These are phyloP conservation scores for Suillus hirtellus DNA, from an alignment of 768 basidiomycete genomes.

Conservation along the genomic window DNA sequence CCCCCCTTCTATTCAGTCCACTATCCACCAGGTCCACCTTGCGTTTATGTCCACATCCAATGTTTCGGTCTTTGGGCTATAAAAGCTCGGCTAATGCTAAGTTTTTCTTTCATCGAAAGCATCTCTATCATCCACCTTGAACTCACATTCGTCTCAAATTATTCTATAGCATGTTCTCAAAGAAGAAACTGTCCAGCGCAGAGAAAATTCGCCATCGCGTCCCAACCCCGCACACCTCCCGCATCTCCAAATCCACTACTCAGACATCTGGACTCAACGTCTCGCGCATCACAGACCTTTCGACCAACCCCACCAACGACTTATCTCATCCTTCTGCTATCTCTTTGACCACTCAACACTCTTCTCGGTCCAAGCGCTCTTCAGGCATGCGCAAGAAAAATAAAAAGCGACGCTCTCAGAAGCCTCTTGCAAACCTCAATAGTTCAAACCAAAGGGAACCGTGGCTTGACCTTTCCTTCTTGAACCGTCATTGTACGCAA, in stretches of 20 bases:
- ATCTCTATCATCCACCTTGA: background rate
- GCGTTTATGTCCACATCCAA: background rate
- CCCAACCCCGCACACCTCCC: background rate
- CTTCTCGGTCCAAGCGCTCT: background rate
- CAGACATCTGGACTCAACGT: background rate
- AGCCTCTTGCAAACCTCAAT: background rate
- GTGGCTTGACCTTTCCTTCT: constrained; percentile 7
- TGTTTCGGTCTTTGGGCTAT: background rate
- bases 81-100: background rate
- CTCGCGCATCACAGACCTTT: background rate
- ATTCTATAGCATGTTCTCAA: background rate
- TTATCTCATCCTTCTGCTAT: background rate
- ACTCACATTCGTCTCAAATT: background rate
- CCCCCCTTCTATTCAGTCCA: background rate
- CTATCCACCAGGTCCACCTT: background rate
- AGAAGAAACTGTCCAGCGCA: background rate
- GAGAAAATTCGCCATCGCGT: background rate
- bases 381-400: background rate
- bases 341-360: background rate
- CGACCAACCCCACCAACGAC: background rate
- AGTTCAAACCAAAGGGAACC: background rate
- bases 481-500: background rate
- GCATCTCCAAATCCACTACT: background rate
- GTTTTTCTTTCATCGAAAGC: background rate
- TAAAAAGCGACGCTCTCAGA: background rate